phyloP scores from a whole-genome alignment of 306 rosid genomes.

The Cucurbita moschata region DNA sequence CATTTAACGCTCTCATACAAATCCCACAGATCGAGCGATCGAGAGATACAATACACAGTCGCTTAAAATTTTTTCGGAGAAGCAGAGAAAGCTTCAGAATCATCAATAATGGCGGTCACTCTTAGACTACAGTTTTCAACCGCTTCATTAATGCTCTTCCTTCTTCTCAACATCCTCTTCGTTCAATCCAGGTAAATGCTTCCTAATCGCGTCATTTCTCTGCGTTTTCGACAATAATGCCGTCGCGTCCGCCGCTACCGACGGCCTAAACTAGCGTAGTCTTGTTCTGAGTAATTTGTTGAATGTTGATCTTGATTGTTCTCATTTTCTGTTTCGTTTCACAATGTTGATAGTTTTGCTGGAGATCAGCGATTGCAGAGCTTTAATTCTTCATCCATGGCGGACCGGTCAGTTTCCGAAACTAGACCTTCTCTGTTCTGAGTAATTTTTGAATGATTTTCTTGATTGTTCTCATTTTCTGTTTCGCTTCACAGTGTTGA shows the following conservation, averaged over 20 bases:
- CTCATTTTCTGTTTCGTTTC: background rate
- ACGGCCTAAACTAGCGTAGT: background rate
- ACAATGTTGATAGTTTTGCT: conserved; percentile 18
- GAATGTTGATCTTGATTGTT: background rate
- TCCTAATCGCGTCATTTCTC: background rate
- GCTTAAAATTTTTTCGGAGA: background rate
- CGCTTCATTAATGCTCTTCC: conserved; percentile 12
- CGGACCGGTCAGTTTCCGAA: conserved; percentile 39
- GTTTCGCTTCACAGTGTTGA: background rate
- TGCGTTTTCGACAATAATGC: background rate
- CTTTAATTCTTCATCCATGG: conserved; percentile 53
- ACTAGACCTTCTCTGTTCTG: background rate
- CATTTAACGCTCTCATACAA: background rate
- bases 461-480: background rate
- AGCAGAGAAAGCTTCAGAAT: background rate
- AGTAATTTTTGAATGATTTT: no score
- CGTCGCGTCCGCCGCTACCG: background rate
- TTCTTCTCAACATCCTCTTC: conserved; percentile 1
- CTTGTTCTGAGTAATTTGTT: no score
- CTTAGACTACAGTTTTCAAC: background rate
- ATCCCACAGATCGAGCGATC: background rate
- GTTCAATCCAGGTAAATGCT: conserved; percentile 32
- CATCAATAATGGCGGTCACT: conserved; percentile 35
- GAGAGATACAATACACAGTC: background rate
- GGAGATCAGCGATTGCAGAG: conserved; percentile 29